A percentile compares a stretch with the other conserved stretches of the same genome.
phyloP scores from a whole-genome alignment of 163 green algal species.

The Prototheca cutis region DNA sequence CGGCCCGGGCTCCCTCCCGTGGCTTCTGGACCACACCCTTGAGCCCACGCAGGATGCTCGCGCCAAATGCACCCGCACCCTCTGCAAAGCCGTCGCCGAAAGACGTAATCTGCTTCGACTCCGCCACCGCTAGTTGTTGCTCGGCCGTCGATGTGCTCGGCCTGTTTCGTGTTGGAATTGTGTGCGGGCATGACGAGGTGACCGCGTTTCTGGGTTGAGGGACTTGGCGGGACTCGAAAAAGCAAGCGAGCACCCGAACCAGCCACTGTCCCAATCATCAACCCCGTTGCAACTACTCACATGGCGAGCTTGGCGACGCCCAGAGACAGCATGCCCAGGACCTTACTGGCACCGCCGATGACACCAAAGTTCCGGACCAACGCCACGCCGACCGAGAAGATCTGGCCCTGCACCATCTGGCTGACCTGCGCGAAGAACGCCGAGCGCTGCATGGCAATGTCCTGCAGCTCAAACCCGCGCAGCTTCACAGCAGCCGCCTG shows the following conservation, averaged over 20 bases:
- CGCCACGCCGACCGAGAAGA: constrained; percentile 30
- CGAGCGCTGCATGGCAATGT: constrained; percentile 26
- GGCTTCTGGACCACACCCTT: constrained; percentile 76
- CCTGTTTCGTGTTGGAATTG: too few species aligned
- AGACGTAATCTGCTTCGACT: constrained; percentile 24
- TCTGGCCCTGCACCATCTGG: constrained; percentile 19
- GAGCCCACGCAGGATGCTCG: constrained; percentile 57
- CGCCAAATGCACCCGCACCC: constrained; percentile 58
- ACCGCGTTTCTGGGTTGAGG: too few species aligned
- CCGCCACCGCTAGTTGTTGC: too few species aligned
- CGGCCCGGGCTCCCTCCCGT: constrained; percentile 56
- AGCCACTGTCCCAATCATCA: too few species aligned
- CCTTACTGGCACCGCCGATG: constrained; percentile 31
- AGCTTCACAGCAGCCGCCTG: constrained; percentile 35
- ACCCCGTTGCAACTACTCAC: too few species aligned
- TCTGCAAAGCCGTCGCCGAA: constrained; percentile 60
- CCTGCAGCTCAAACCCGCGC: constrained; percentile 33
- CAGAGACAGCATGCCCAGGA: constrained; percentile 37
- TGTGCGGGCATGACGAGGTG: too few species aligned
- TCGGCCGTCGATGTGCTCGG: too few species aligned
- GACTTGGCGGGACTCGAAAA: too few species aligned
- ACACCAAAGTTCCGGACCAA: constrained; percentile 49
- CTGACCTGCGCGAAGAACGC: constrained; percentile 18
- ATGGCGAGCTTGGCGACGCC: constrained; percentile 31
- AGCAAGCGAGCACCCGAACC: too few species aligned